Evolutionary conservation across 352 stramenopile genomes (phyloP), one percentile per base, ranked within the genome.

Genomic region (Saprolegnia parasitica): DNA sequence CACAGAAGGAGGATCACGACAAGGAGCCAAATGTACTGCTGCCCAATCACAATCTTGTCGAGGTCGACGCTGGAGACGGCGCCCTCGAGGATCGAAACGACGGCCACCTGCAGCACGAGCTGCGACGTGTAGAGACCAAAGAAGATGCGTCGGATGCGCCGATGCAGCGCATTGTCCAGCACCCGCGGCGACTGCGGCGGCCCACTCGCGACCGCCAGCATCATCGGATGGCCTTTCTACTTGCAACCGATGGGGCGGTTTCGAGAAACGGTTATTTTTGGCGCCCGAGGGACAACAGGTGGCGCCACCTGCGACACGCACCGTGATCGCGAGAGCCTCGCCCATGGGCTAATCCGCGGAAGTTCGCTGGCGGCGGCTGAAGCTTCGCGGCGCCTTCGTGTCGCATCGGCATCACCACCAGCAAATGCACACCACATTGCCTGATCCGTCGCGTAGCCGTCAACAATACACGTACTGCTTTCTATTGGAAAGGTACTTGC

Each of bases 121-220:
- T 86, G 78, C 26, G 79, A 23, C 32, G 76, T 76, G 47, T 81
- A 83, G 18, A 86, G 74, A 15, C 72, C 73, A 45, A 86, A 45
- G 72, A 86, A 79, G 37, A 81, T 83, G 26, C 74, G 74, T 0
- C 78, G 77, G 52, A 86, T 60, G 20, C 52, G 52, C 24, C 9
- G 52, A 24, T 60, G 52, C 52, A 60, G 35, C 13, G 13, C 52
- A 24, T 60, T 60, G 35, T 60, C 52, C 52, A 60, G 52, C 52
- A 60, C 11, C 24, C 35, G 24, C 35, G 20, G 13, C 11, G 52
- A 15, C 35, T 26, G 13, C 9, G 52, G 52, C 52, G 13, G 11
- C 35, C 3, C 11, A 60, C 11, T 16, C 24, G 24, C 52, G 52
- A 42, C 52, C 13, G 11, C 42, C 13, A 15, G 13, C 42, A 49